Percentiles rank a stretch among this genome's conserved stretches.
Evolutionary conservation across 768 basidiomycete species (phyloP).

Genomic region (Lyophyllum shimeji): DNA sequence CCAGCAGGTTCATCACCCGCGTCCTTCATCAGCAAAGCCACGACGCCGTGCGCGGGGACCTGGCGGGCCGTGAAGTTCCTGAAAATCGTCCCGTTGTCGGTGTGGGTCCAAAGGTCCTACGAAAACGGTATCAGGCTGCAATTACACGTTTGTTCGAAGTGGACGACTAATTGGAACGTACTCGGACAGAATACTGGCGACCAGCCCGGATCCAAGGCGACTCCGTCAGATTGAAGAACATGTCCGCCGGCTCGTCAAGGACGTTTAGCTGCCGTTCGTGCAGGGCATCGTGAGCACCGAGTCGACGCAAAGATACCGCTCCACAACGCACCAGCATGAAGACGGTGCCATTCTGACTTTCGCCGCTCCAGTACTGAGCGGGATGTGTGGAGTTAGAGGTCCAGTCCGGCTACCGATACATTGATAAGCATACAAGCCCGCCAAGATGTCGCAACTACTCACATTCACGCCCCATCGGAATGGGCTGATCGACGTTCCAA

Average conservation of each 20-base stretch:
- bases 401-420: slow-evolving; percentile 29
- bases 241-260: slow-evolving; percentile 46
- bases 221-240: slow-evolving; percentile 63
- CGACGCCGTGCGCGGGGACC: slow-evolving; percentile 70
- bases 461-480: slow-evolving; percentile 72
- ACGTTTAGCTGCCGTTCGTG: slow-evolving; percentile 47
- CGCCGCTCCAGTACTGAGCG: slow-evolving; percentile 67
- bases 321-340: slow-evolving; percentile 55
- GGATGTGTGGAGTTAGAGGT: slow-evolving; percentile 45
- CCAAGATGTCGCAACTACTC: slow-evolving; percentile 12
- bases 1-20: slow-evolving; percentile 67
- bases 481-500: slow-evolving; percentile 63
- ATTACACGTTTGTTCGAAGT: no score
- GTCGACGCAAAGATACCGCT: neutral
- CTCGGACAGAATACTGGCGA: slow-evolving; percentile 57
- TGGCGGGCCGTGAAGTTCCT: slow-evolving; percentile 53
- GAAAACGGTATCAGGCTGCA: neutral
- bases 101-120: slow-evolving; percentile 75
- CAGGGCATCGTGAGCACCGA: neutral
- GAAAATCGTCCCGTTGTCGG: slow-evolving; percentile 66
- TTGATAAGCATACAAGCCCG: neutral
- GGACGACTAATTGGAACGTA: slow-evolving; percentile 25
- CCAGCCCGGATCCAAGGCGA: slow-evolving; percentile 68
- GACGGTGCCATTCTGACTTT: slow-evolving; percentile 57
- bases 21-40: slow-evolving; percentile 66